Evolutionary conservation across 2,329 filamentous ascomycete genomes (phyloP).

Genomic region (Arthrobotrys entomopaga): DNA sequence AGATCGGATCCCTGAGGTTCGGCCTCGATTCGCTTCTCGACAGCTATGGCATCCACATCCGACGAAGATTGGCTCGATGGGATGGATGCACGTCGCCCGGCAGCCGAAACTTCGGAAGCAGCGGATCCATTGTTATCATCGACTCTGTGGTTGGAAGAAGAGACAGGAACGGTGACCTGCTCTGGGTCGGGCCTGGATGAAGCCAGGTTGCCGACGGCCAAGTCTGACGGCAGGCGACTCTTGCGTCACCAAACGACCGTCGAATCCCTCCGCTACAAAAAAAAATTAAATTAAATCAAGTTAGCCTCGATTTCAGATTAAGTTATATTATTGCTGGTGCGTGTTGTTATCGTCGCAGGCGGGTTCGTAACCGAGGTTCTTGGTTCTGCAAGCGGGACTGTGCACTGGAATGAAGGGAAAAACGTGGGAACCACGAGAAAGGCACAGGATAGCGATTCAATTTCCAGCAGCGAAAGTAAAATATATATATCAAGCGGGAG

Average conservation of each 20-base stretch:
- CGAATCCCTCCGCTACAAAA: too few relatives aligned
- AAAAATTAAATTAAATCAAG: too few relatives aligned
- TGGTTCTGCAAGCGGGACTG: too few relatives aligned
- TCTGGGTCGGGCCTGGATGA: constrained; percentile 30
- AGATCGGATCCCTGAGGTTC: constrained; percentile 28
- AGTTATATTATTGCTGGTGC: too few relatives aligned
- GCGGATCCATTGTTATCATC: neutral
- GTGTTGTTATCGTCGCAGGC: too few relatives aligned
- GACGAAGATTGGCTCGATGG: constrained; percentile 11
- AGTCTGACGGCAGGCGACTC: neutral
- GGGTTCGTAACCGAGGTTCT: too few relatives aligned
- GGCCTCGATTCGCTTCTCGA: constrained; percentile 36
- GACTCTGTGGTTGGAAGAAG: neutral
- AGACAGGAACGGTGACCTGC: constrained; percentile 5
- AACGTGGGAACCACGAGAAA: too few relatives aligned
- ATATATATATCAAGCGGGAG: too few relatives aligned
- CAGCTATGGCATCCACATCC: constrained; percentile 35
- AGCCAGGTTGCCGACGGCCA: constrained; percentile 32
- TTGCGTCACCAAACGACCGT: constrained; percentile 1
- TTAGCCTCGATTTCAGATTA: too few relatives aligned
- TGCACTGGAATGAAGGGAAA: too few relatives aligned
- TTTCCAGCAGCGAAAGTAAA: too few relatives aligned
- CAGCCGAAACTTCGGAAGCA: neutral
- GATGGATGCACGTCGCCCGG: constrained; percentile 3
- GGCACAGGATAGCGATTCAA: too few relatives aligned